Evolutionary conservation across 2,329 filamentous ascomycete species (phyloP).

Genomic region (Colletotrichum shisoi): DNA sequence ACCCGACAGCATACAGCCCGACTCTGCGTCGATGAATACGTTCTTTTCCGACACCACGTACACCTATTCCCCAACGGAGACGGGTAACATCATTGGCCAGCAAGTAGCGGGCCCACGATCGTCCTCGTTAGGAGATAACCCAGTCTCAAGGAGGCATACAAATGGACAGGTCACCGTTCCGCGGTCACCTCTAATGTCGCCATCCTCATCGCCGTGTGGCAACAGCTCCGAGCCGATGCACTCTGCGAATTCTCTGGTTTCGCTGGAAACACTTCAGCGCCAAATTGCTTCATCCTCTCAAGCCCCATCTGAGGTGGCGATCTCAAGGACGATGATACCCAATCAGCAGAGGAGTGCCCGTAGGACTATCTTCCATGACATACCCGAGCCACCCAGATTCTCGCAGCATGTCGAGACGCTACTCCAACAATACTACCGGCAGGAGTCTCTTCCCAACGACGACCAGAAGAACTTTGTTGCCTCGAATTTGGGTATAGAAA

Average conservation of each 20-base stretch:
- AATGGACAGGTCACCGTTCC: background rate
- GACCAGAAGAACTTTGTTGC: conserved; percentile 62
- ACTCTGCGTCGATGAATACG: conserved; percentile 22
- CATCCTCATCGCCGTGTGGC: background rate
- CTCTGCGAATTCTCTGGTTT: conserved; percentile 18
- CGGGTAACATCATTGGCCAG: background rate
- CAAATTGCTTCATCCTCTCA: conserved; percentile 11
- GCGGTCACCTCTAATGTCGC: background rate
- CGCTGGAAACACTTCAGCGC: conserved; percentile 9
- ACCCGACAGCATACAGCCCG: background rate
- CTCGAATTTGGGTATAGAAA: conserved; percentile 62
- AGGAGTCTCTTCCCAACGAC: conserved; percentile 57
- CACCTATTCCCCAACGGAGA: conserved; percentile 16
- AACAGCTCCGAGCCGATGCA: background rate
- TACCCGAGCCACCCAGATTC: conserved; percentile 56
- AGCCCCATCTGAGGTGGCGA: conserved; percentile 40
- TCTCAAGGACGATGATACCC: conserved; percentile 54
- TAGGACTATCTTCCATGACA: conserved; percentile 51
- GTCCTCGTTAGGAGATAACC: background rate
- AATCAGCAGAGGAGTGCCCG: conserved; percentile 56
- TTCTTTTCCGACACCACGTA: conserved; percentile 33
- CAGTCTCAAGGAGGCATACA: background rate
- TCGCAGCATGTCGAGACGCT: conserved; percentile 59
- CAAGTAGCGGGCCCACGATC: conserved; percentile 5
- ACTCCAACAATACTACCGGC: conserved; percentile 62